Base-by-base conservation (phyloP, 192 early-diverging fungal genomes). In the Haplosporangium gracile region DNA sequence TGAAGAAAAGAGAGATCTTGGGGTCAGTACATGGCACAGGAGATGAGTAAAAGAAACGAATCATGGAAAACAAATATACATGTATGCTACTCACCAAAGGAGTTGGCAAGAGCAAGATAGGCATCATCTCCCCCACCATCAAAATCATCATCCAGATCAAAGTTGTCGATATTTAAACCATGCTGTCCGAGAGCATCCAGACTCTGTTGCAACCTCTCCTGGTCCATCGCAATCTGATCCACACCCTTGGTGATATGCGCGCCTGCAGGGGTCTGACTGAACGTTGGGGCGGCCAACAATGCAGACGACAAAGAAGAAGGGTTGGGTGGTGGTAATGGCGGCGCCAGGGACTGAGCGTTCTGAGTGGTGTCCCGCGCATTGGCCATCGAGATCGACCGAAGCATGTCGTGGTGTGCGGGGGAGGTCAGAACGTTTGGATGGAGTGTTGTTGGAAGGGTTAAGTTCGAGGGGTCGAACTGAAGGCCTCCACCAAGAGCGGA, bases 161-260 rank as follows among this genome's bases (percentile, higher is more conserved):
- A 77, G 45, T 75, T 73, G 22, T 83, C 76, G 7, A 74, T 77
- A 75, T 72, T 75, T 1, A 85, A 32, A 8, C 77, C 77, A 65
- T 85, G 77, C 36, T 84, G 77, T 47, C 77, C 60, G 2, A 85
- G 69, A 6, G 77, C 82, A n/a, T 85, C 76, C 60, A 85, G 75
- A 34, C 73, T 85, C 57, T 77, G 60, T 16, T 85, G 73, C 8
- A 85, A 24, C 15, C 79, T 74, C 24, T 85, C 82, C 69, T 79
- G 75, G 15, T 85, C 74, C 43, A 71, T 49, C 43, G 74, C 34
- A 38, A 85, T 85, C 55, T 85, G 77, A 36, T 85, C 82, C 47
- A 85, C 82, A 0, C 82, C 74, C 26, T 75, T 79, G 2, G 74
- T 72, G 34, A 72, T 78, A 68, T 73, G 69, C 5, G 68, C 73